Evolutionary conservation across 768 basidiomycete species (phyloP).

Genomic region (Gloeostereum incarnatum): DNA sequence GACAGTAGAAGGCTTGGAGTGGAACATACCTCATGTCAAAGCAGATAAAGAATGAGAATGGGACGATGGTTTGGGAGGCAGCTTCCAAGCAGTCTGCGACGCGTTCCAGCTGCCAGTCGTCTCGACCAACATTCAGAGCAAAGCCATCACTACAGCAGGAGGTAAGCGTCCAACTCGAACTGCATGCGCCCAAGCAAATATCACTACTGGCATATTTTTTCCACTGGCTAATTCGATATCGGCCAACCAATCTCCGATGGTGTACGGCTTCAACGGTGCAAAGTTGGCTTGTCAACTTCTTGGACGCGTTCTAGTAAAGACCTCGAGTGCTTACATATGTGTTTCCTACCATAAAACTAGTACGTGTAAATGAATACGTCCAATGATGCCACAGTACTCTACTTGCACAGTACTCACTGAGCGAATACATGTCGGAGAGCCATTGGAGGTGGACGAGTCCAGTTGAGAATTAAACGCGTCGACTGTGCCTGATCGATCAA

Average conservation of each 20-base stretch:
- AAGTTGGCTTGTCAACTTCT: background rate
- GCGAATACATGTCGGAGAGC: conserved; percentile 12
- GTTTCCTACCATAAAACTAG: conserved; percentile 26
- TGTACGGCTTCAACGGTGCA: conserved; percentile 15
- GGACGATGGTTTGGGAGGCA: conserved; percentile 11
- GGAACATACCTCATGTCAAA: conserved; percentile 24
- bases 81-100: conserved; percentile 28
- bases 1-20: conserved; percentile 14
- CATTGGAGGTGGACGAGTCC: too few species aligned
- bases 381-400: background rate
- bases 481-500: too few species aligned
- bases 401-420: conserved; percentile 8
- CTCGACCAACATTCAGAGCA: conserved; percentile 35
- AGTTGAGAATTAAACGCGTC: too few species aligned
- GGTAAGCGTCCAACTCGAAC: too few species aligned
- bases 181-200: background rate
- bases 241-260: conserved; percentile 17
- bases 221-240: conserved; percentile 18
- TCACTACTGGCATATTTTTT: conserved; percentile 14
- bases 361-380: background rate
- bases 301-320: too few species aligned
- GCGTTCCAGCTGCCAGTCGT: conserved; percentile 26
- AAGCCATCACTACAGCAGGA: conserved; percentile 24
- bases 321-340: conserved; percentile 16
- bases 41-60: conserved; percentile 27